Base-by-base conservation (phyloP, 371 early-diverging fungal genomes). In the Mortierella sp. region DNA sequence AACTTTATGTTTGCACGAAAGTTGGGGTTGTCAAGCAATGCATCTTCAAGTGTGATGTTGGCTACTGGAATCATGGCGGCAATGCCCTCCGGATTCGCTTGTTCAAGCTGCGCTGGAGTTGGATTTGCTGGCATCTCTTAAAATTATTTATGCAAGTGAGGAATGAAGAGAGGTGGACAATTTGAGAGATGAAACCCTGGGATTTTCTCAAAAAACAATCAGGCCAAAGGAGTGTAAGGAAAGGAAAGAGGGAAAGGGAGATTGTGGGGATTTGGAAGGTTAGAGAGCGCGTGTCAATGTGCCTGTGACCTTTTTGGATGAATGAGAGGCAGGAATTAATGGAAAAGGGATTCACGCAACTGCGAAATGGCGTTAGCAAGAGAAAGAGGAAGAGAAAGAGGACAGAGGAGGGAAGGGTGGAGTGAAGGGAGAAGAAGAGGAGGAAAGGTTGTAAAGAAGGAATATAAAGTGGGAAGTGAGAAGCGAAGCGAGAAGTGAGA, bases 1-100 rank as follows among this genome's bases (percentile, higher is more conserved):
- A 90, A 89, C 14, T 85, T 72, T 32, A 91, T 78, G 63, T 86
- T 86, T 54, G 93, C 91, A 11, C 94, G 87, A 66, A 90, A 91
- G 16, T 88, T 86, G 45, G 93, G 94, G 11, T 93, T 91, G 72
- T 94, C 94, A 20, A 86, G 85, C 51, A 92, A 68, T n/a, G 91
- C 91, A 83, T 90, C 89, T 67, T 92, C 87, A n/a, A 92, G 68
- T 0, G 90, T 89, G 20, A 86, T 74, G 63, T 81, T 81, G 57
- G 83, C 83, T 14, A 81, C 77, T 0, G 83, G 83, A 45, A 81
- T 73, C 77, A 81, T 73, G 28, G 83, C 83, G 6, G 83, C 66
- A 6, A 81, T 67, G n/a, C 83, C 83, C 35, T 81, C 81, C 30
- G 83, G 37, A n/a, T 67, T 35, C 2, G 64, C 57, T 16, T 66